Evolutionary conservation across 2,329 filamentous ascomycete species (phyloP).

Genomic region (Ophiostoma tasmaniense): DNA sequence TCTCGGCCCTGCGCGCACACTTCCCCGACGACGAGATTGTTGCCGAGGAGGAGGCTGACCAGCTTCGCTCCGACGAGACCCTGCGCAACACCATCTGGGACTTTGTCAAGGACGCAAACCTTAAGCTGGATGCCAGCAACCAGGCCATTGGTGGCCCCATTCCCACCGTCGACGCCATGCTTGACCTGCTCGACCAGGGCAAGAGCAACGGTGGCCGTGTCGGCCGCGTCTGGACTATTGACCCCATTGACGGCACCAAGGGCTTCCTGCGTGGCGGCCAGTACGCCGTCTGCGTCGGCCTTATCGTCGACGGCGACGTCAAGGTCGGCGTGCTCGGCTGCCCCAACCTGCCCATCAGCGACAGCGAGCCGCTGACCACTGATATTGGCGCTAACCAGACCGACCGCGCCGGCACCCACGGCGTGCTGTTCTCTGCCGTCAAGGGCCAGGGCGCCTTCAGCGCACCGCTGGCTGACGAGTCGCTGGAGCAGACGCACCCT

Average conservation of each 20-base stretch:
- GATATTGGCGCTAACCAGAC: constrained; percentile 67
- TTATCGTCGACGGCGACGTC: constrained; percentile 89
- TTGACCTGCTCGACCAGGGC: constrained; percentile 57
- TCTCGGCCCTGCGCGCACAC: constrained; percentile 76
- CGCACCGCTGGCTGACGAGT: constrained; percentile 55
- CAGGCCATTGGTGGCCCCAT: constrained; percentile 55
- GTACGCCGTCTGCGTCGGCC: constrained; percentile 87
- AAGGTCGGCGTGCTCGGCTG: constrained; percentile 92
- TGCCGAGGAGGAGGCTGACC: constrained; percentile 84
- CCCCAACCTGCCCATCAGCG: constrained; percentile 87
- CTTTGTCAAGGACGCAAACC: constrained; percentile 59
- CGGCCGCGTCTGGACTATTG: constrained; percentile 89
- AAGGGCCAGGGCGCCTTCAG: constrained; percentile 71
- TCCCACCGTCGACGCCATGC: constrained; percentile 46
- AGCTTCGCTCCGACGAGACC: constrained; percentile 61
- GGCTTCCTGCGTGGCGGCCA: constrained; percentile 93
- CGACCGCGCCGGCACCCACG: constrained; percentile 65
- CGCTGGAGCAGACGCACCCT: constrained; percentile 43
- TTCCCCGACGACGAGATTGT: constrained; percentile 90
- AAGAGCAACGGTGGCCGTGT: constrained; percentile 61
- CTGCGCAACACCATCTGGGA: constrained; percentile 76
- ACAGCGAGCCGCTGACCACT: constrained; percentile 60
- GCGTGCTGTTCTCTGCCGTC: constrained; percentile 82
- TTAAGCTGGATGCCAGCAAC: constrained; percentile 52
- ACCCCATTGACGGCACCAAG: constrained; percentile 97